Percentiles rank a stretch among this genome's conserved stretches.
phyloP scores from a whole-genome alignment of 2,329 filamentous ascomycete genomes.

The Tympanopsis confertula region DNA sequence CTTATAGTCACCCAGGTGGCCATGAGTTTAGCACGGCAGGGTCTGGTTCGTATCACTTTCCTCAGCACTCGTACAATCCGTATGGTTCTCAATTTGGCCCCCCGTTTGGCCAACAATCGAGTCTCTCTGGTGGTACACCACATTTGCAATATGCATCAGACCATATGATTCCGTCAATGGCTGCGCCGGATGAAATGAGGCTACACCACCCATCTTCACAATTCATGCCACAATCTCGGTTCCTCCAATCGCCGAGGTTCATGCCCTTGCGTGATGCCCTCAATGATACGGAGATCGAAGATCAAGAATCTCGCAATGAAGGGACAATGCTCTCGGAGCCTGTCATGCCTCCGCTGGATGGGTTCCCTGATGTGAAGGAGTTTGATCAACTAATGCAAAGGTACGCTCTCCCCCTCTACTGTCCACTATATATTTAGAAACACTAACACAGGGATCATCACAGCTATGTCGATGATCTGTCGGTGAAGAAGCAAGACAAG shows the following conservation, averaged over 20 bases:
- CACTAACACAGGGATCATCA: neutral
- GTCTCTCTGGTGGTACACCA: neutral
- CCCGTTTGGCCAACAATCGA: neutral
- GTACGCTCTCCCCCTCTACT: slow-evolving; percentile 12
- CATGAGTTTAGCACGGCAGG: slow-evolving; percentile 1
- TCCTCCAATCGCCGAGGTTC: slow-evolving; percentile 17
- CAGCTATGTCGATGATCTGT: slow-evolving; percentile 34
- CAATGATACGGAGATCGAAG: slow-evolving; percentile 24
- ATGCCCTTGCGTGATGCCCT: slow-evolving; percentile 19
- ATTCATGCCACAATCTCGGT: slow-evolving; percentile 17
- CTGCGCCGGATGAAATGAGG: neutral
- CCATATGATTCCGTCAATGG: neutral
- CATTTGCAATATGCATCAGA: neutral
- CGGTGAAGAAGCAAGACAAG: slow-evolving; percentile 37
- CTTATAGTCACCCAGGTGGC: slow-evolving; percentile 12
- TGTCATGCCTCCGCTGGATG: slow-evolving; percentile 24
- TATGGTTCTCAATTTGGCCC: neutral
- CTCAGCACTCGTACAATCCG: neutral
- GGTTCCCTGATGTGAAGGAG: slow-evolving; percentile 29
- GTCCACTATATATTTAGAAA: neutral
- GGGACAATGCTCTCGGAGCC: slow-evolving; percentile 28
- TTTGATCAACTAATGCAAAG: slow-evolving; percentile 31
- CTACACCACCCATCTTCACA: slow-evolving; percentile 9
- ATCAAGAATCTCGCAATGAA: slow-evolving; percentile 28
- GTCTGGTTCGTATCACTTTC: neutral